phyloP scores from a whole-genome alignment of 495 filamentous ascomycete genomes.

The Haplographium delicatum region DNA sequence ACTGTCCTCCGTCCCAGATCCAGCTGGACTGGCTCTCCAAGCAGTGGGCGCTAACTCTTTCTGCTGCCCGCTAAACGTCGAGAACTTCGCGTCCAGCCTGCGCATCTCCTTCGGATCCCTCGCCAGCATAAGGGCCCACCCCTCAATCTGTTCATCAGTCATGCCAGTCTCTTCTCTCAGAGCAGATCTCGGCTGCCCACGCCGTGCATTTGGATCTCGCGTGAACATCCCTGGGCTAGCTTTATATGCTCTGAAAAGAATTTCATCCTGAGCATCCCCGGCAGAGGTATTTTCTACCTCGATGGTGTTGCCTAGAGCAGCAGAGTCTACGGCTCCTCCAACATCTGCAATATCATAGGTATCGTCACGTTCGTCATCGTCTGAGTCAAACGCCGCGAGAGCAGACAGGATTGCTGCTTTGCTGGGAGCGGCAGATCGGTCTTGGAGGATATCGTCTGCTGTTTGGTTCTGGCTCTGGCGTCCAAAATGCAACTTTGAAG shows the following conservation, averaged over 20 bases:
- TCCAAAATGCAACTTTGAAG: slow-evolving; percentile 68
- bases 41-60: slow-evolving; percentile 54
- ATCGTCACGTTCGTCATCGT: slow-evolving; percentile 96
- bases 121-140: slow-evolving; percentile 81
- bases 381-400: slow-evolving; percentile 83
- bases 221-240: slow-evolving; percentile 57
- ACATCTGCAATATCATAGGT: slow-evolving; percentile 93
- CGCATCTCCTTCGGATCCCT: slow-evolving; percentile 62
- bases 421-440: slow-evolving; percentile 50
- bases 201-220: slow-evolving; percentile 62
- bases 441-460: slow-evolving; percentile 53
- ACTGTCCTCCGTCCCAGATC: slow-evolving; percentile 41
- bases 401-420: slow-evolving; percentile 91
- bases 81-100: slow-evolving; percentile 61
- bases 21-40: slow-evolving; percentile 46
- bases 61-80: slow-evolving; percentile 56
- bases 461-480: slow-evolving; percentile 57
- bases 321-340: slow-evolving; percentile 66
- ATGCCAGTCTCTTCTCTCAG: slow-evolving; percentile 75
- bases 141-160: slow-evolving; percentile 93
- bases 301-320: slow-evolving; percentile 33
- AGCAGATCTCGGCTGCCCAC: slow-evolving; percentile 51
- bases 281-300: slow-evolving; percentile 34
- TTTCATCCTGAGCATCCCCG: slow-evolving; percentile 34
- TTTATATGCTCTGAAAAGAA: slow-evolving; percentile 64